Base-by-base conservation (phyloP, 1,284 basidiomycete species). In the Cutaneotrichosporon mucoides region DNA sequence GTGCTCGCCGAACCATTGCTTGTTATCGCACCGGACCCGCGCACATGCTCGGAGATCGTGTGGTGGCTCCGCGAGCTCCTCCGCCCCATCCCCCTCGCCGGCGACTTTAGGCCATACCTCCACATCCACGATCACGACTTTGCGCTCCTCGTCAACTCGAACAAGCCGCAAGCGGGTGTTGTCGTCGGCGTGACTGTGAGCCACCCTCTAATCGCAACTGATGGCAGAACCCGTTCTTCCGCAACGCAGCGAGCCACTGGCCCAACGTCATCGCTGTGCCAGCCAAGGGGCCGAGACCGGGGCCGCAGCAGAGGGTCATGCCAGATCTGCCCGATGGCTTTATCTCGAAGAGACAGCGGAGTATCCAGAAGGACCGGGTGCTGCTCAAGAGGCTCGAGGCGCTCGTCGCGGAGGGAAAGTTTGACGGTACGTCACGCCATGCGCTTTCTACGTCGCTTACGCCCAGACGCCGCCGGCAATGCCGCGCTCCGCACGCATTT, bases 51-150 rank as follows among this genome's bases (percentile, higher is more conserved):
- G 1, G 86, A 93, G 70, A 86, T 89, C 41, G 81, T 95, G 15
- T 89, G 92, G 90, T 91, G 92, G 92, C 77, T 98, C 45, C 82
- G 90, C 35, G 92, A 96, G 73, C 79, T 98, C 2, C 75, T 97
- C 9, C 84, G 90, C 36, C 95, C 95, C 88, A 86, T 97, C 35
- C 91, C 92, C 0, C 82, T 90, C 15, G 86, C 88, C 0, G 86
- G 86, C 3, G 94, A 98, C 72, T 86, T 92, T 68, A 83, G 94
- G 7, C 95, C 94, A 0, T 98, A 95, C 75, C 90, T 98, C 67
- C 96, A 93, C 13, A 93, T 98, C 62, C 94, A 97, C 73, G 95
- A 98, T 69, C 84, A 84, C 43, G 93, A 97, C 67, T 88, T 92
- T 67, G 72, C 83, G 0, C 71, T 83, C 0, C 75, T 97, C 4